These are phyloP conservation scores for Didymosphaeria variabile DNA, from an alignment of 2,329 filamentous ascomycete species.

Conservation along the genomic window DNA sequence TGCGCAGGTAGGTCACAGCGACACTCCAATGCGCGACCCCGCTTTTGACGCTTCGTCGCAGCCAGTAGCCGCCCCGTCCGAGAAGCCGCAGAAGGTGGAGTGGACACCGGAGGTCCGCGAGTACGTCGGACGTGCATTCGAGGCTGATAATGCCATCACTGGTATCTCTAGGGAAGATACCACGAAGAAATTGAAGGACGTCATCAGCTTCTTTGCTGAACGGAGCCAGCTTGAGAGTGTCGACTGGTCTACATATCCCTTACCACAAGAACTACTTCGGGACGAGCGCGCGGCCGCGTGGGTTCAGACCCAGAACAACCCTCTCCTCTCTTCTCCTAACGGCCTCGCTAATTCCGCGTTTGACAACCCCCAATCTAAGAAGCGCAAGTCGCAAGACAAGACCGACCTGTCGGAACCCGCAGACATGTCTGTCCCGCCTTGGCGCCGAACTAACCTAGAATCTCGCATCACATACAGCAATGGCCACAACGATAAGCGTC, in stretches of 20 bases:
- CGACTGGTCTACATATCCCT: constrained; percentile 83
- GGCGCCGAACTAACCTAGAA: constrained; percentile 77
- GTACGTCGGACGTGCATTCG: constrained; percentile 91
- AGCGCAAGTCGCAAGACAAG: constrained; percentile 78
- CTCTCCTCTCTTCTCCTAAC: constrained; percentile 41
- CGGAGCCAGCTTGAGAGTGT: constrained; percentile 73
- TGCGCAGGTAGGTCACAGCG: constrained; percentile 30
- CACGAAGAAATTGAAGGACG: constrained; percentile 82
- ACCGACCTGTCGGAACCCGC: constrained; percentile 61
- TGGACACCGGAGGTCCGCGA: constrained; percentile 85
- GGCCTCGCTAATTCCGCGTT: constrained; percentile 42
- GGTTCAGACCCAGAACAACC: constrained; percentile 16
- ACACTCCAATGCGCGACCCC: not conserved
- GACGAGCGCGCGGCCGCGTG: constrained; percentile 61
- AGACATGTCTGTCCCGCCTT: constrained; percentile 67
- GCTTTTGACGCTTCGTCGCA: constrained; percentile 29
- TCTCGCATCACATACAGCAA: constrained; percentile 76
- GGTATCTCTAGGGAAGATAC: constrained; percentile 69
- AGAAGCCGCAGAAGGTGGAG: constrained; percentile 68
- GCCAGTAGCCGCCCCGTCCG: constrained; percentile 35
- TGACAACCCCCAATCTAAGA: constrained; percentile 69
- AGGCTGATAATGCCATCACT: constrained; percentile 67
- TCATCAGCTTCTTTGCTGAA: constrained; percentile 85
- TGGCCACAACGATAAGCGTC: constrained; percentile 55
- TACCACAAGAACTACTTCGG: constrained; percentile 85